A percentile compares a stretch with the other conserved stretches of the same genome.
phyloP scores from a whole-genome alignment of 2,329 filamentous ascomycete genomes.

The Clathrospora elynae region DNA sequence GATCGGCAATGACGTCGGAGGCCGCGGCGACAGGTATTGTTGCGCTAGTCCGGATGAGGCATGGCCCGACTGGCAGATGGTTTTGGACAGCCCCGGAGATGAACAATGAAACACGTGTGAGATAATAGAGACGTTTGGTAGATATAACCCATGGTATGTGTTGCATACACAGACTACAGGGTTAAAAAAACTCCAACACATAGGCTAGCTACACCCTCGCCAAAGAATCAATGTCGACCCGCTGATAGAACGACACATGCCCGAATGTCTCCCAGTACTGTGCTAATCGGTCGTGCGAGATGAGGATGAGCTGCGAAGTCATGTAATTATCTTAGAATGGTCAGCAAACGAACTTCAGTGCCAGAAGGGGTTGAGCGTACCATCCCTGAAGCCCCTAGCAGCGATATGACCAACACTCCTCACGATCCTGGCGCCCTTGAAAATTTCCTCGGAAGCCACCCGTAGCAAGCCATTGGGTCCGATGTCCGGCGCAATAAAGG shows the following conservation, averaged over 20 bases:
- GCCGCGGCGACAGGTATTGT: slow-evolving; percentile 5
- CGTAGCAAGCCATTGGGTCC: slow-evolving; percentile 68
- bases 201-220: slow-evolving; percentile 18
- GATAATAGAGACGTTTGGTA: no score
- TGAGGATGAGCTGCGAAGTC: slow-evolving; percentile 74
- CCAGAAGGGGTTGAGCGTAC: slow-evolving; percentile 59
- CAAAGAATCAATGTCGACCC: slow-evolving; percentile 53
- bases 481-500: slow-evolving; percentile 80
- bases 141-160: no score
- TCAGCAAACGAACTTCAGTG: background rate
- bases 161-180: no score
- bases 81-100: no score
- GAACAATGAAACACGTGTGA: no score
- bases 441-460: slow-evolving; percentile 68
- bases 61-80: no score
- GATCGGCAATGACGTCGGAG: slow-evolving; percentile 19
- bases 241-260: slow-evolving; percentile 56
- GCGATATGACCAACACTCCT: slow-evolving; percentile 79
- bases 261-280: slow-evolving; percentile 75
- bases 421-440: slow-evolving; percentile 75
- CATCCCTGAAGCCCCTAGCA: slow-evolving; percentile 69
- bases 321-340: slow-evolving; percentile 70
- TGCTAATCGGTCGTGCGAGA: slow-evolving; percentile 76
- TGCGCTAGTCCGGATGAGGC: background rate
- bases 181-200: background rate